Evolutionary conservation across 139 green algal species (phyloP), one percentile per base, ranked within the genome.

Genomic region (Closterium sp.): DNA sequence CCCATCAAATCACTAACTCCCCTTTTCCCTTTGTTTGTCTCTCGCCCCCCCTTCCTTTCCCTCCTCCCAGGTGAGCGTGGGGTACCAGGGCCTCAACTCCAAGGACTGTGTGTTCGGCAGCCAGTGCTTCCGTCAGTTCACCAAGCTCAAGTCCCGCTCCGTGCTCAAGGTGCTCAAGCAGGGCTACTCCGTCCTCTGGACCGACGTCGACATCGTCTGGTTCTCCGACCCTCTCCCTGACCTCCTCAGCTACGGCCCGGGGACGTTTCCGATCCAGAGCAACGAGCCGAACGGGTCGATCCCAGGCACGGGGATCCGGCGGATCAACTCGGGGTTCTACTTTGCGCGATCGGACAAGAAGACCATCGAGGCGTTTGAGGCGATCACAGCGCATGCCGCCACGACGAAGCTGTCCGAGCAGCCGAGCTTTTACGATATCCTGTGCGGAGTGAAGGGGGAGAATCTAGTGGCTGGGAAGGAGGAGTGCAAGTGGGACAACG

Each of bases 321-420:
- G 89, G 31, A 83, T 91, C 84, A 91, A 91, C 35, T 91, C 89
- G 33, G 89, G 89, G 25, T 91, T 91, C 84, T 91, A 91, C 89
- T 90, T 89, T 23, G 89, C 89, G 21, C 85, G 89, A 16, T 31
- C 83, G 3, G 89, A 91, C 23, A 10, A 28, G 19, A 88, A 33
- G 35, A 91, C 89, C n/a, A 69, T 91, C 4, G 35, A 66, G 34
- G 89, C 89, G 5, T 90, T 91, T n/a, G 34, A 89, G 64, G 84
- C 83, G 5, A 91, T 91, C 33, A 43, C 35, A 33, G 89, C 34
- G 66, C 89, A 91, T 25, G 89, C 89, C 16, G 34, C 34, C 69
- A 88, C 89, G 6, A 89, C 89, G 10, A 89, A 91, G 89, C 84
- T 88, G 1, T 91, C 88, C 25, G 88, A 91, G 88, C 88, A 91